Evolutionary conservation across 164 flowering plant species (phyloP), one percentile per base, ranked within the genome.

Genomic region (Chimonanthus salicifolius): DNA sequence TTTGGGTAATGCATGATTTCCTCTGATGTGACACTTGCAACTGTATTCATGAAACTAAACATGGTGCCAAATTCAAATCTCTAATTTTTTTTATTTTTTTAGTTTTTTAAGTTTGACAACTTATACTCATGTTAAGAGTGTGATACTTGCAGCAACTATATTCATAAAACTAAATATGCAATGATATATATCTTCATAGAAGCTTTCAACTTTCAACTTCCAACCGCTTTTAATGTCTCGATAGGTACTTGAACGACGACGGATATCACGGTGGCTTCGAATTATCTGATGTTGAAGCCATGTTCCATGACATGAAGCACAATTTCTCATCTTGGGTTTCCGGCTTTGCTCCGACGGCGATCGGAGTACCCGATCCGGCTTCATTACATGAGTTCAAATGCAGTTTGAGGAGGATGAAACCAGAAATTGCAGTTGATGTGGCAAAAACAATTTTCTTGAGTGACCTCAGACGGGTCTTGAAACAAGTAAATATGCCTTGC

Each of bases 261-360:
- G 77, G 75, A 13, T 85, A 83, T 48, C 4, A 68, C 58, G 85
- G 88, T 16, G 88, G 86, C 3, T 85, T 83, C 21, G 71, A 75
- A 13, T 71, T 60, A 71, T 21, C 75, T 44, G 76, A 78, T 1
- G 4, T 82, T 2, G 71, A 80, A 3, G 44, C 18, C 44, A 33
- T 85, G 11, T 74, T 80, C 7, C 5, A 70, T 6, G 21, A 58
- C 21, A 83, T 83, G 7, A 64, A 78, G 6, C 7, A 71, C 15
- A 71, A 81, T 58, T 85, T 72, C 78, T 9, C 76, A 21, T 43
- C 46, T 16, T 85, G 86, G 86, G 80, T 71, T 4, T 5, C 54
- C 3, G 66, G 43, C 45, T 82, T 85, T 66, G 81, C 78, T 45
- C 83, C 85, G 6, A 47, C 58, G 43, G 83, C 74, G 0, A 54